A percentile compares a stretch with the other conserved stretches of the same genome.
phyloP scores from a whole-genome alignment of 139 green algal species.

The Raphidocelis subcapitata region DNA sequence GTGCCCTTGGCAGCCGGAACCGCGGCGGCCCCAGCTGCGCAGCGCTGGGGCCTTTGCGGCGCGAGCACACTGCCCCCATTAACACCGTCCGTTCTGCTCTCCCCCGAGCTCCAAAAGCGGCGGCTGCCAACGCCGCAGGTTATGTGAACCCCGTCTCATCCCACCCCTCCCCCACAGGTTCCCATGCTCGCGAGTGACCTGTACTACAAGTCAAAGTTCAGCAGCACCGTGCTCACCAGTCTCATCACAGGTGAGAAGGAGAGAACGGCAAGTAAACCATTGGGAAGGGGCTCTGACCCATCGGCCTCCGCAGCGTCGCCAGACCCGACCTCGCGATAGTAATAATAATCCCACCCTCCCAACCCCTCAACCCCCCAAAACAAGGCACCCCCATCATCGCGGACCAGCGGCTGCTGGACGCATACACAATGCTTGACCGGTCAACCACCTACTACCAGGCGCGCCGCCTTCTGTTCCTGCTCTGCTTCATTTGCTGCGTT shows the following conservation, averaged over 20 bases:
- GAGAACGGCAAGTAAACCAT: background rate
- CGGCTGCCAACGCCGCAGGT: no score
- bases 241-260: constrained; percentile 22
- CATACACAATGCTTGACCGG: constrained; percentile 30
- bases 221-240: constrained; percentile 17
- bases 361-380: no score
- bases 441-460: constrained; percentile 20
- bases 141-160: no score
- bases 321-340: background rate
- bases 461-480: background rate
- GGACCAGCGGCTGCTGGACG: constrained; percentile 19
- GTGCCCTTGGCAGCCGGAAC: no score
- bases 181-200: constrained; percentile 30
- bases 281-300: background rate
- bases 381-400: constrained; percentile 31
- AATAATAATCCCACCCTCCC: no score
- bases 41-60: no score
- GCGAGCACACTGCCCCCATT: no score
- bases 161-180: no score
- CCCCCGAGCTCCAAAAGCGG: no score
- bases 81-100: no score
- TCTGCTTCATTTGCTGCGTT: background rate
- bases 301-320: background rate
- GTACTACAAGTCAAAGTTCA: constrained; percentile 31
- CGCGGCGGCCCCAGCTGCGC: no score